phyloP scores from a whole-genome alignment of 768 basidiomycete genomes.

The Amanita thiersii region DNA sequence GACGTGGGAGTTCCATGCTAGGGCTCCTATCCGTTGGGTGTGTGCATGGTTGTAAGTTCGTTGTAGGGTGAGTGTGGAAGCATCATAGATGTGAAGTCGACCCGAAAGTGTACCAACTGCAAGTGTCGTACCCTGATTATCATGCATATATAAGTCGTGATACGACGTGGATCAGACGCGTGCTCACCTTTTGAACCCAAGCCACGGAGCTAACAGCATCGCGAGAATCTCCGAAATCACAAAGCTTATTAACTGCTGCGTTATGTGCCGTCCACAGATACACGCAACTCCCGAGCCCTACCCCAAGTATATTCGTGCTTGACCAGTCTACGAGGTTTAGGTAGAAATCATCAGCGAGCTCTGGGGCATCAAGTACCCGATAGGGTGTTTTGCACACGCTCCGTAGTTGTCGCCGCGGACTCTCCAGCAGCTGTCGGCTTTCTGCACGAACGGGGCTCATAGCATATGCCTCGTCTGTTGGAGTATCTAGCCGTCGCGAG shows the following conservation, averaged over 20 bases:
- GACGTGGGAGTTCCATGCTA: constrained; percentile 89
- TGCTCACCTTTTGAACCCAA: constrained; percentile 76
- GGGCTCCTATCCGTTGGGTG: constrained; percentile 80
- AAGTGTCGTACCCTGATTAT: constrained; percentile 82
- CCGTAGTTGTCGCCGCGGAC: constrained; percentile 73
- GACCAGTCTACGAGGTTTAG: constrained; percentile 98
- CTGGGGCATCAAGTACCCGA: constrained; percentile 93
- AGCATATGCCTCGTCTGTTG: constrained; percentile 83
- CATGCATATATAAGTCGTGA: background rate
- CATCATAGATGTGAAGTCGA: constrained; percentile 90
- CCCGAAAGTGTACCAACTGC: constrained; percentile 93
- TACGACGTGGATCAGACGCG: background rate
- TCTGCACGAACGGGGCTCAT: constrained; percentile 84
- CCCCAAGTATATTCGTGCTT: constrained; percentile 88
- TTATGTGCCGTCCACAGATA: constrained; percentile 98
- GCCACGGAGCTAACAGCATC: constrained; percentile 84
- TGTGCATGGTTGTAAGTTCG: constrained; percentile 86
- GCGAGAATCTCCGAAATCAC: constrained; percentile 59
- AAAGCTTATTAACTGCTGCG: constrained; percentile 85
- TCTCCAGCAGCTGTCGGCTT: constrained; percentile 75
- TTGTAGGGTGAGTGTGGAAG: constrained; percentile 59
- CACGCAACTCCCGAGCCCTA: constrained; percentile 86
- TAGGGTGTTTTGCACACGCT: constrained; percentile 92
- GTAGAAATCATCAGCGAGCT: constrained; percentile 97
- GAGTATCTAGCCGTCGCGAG: constrained; percentile 55